Conservation (phyloP, 352 stramenopile species). For the Pythium dissimile region DNA sequence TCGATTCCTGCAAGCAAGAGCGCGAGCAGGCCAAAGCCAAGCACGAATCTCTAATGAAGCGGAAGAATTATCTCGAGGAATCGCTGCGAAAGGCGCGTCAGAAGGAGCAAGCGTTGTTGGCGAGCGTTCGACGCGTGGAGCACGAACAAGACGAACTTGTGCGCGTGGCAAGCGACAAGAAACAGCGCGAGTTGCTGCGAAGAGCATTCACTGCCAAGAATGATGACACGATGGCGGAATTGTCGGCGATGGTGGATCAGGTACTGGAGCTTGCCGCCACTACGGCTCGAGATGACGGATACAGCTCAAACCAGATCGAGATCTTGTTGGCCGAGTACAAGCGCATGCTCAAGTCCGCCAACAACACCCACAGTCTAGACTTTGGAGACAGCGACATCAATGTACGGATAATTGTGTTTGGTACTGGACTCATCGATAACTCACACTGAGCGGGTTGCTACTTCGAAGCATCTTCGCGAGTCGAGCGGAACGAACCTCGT, state of each 20-base stretch:
- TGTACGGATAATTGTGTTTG: slow-evolving; percentile 6
- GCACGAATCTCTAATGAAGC: slow-evolving; percentile 16
- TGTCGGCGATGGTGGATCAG: neutral
- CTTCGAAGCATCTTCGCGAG: slow-evolving; percentile 31
- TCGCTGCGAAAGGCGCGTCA: slow-evolving; percentile 21
- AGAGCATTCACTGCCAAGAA: slow-evolving; percentile 26
- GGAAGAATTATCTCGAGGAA: slow-evolving; percentile 23
- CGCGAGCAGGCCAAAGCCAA: slow-evolving; percentile 27
- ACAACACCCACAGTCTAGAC: slow-evolving; percentile 28
- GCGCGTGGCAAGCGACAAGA: neutral
- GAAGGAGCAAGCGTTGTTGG: slow-evolving; percentile 25
- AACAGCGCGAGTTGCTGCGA: slow-evolving; percentile 34
- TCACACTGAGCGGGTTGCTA: too few relatives aligned
- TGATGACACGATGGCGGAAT: neutral
- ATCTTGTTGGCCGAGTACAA: slow-evolving; percentile 34
- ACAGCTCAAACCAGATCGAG: slow-evolving; percentile 24
- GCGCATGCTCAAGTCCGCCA: slow-evolving; percentile 29
- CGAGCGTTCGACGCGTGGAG: slow-evolving; percentile 27
- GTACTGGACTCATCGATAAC: neutral
- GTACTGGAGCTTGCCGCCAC: neutral
- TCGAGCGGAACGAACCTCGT: slow-evolving; percentile 24
- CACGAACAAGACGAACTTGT: slow-evolving; percentile 15
- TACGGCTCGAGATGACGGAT: neutral
- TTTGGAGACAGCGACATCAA: slow-evolving; percentile 41
- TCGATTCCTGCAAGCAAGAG: slow-evolving; percentile 34